phyloP scores from a whole-genome alignment of 768 basidiomycete genomes.

The Russula emetica region DNA sequence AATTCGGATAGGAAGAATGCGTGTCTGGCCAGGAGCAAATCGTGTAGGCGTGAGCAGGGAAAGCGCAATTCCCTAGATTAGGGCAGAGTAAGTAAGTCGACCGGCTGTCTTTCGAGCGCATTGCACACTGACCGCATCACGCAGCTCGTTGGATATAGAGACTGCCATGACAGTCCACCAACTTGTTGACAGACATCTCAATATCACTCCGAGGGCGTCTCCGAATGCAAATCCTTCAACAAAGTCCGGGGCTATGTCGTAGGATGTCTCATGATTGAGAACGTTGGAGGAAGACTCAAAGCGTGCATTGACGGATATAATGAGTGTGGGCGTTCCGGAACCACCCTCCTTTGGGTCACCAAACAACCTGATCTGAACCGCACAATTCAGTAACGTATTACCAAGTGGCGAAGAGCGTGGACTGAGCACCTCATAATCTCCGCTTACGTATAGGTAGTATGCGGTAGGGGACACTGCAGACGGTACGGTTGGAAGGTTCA shows the following conservation, averaged over 20 bases:
- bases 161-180: conserved; percentile 51
- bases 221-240: conserved; percentile 76
- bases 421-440: conserved; percentile 68
- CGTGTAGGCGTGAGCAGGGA: conserved; percentile 1
- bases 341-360: conserved; percentile 57
- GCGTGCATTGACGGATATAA: conserved; percentile 46
- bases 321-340: conserved; percentile 46
- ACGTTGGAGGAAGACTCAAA: conserved; percentile 33
- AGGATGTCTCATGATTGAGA: conserved; percentile 44
- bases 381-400: conserved; percentile 8
- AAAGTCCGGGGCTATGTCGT: conserved; percentile 62
- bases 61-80: conserved; percentile 16
- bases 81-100: not conserved
- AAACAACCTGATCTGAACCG: conserved; percentile 68
- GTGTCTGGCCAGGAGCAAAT: conserved; percentile 29
- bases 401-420: conserved; percentile 7
- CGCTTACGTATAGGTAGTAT: conserved; percentile 72
- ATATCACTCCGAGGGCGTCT: conserved; percentile 57
- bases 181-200: conserved; percentile 44
- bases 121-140: conserved; percentile 23
- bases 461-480: conserved; percentile 41
- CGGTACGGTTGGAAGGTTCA: conserved; percentile 48
- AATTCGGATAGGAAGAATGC: conserved; percentile 52
- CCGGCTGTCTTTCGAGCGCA: not conserved
- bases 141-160: conserved; percentile 25